Evolutionary conservation across 2,329 filamentous ascomycete genomes (phyloP), one percentile per base, ranked within the genome.

Genomic region (Gyromitra esculenta): DNA sequence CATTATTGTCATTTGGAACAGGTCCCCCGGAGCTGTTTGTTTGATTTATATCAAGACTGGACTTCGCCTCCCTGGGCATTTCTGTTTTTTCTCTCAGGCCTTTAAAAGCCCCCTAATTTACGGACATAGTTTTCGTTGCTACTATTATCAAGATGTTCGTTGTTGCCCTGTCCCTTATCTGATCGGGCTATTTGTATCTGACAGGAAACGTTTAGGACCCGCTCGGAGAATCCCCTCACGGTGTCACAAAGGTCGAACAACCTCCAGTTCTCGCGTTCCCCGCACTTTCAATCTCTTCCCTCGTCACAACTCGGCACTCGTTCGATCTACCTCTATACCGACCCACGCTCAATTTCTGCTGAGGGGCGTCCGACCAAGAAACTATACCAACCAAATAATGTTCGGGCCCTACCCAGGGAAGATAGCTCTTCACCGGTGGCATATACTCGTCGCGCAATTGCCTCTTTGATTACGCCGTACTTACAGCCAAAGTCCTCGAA

Each of bases 181-280:
- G 35, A 64, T 66, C 52, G 25, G 52, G 31, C 11, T 60, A 43
- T 75, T 37, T 21, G 57, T 18, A 65, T 57, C 52, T 73, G 13
- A 70, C 59, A 43, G 13, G 39, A 37, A 63, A 59, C 65, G 31
- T 62, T 31, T 41, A 69, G 72, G 71, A 35, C 72, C 5, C 71
- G 75, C 59, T 77, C 71, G 11, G 75, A 75, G 59, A 70, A 70
- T 39, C 77, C 75, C 35, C 75, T 79, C 59, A 66, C 70, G 37
- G 65, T 79, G 37, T 79, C 77, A 41, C 71, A 77, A 66, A 62
- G 77, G 43, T 77, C 70, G 15, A 79, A 79, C 43, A 77, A 77
- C 67, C 75, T 79, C 59, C 77, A 79, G 57, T 79, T 79, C 70
- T 79, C 75, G 50, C 54, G 73, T 57, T 76, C 67, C 63, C 64